Evolutionary conservation across 1,284 basidiomycete species (phyloP), one percentile per base, ranked within the genome.

Genomic region (Ustilago shanxiensis): DNA sequence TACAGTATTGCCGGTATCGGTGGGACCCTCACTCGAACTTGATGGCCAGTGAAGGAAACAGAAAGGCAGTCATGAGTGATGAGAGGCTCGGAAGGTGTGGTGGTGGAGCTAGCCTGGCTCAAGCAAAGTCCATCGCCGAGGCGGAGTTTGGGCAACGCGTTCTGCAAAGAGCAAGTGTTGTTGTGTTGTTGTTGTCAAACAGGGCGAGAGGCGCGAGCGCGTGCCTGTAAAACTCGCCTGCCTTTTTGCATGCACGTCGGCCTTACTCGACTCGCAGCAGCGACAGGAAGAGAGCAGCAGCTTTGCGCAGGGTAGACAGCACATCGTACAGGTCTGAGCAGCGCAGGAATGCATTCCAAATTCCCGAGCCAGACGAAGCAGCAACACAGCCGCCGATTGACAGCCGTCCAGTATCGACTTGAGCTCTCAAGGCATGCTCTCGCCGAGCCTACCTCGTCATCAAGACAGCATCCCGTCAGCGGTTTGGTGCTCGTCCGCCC

Each of bases 111-210:
- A n/a, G n/a, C n/a, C 41, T 64, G 56, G 70, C 52, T 72, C 64
- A 63, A 64, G 51, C 47, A 67, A 28, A 59, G 39, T 72, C 70
- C 66, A 73, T 73, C 66, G 22, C 71, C 71, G 71, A 73, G 71
- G 22, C 71, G 66, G 66, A 73, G 66, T 62, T 66, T 41, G 41
- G 24, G 24, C 44, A 50, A 64, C 51, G 16, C 18, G 45, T 39
- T 37, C 35, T 37, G 9, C 35, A 10, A 14, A 37, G 37, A 5
- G 31, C 31, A 11, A 33, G 31, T 33, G 59, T 8, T 53, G 51
- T 26, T 56, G 62, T 56, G 61, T 55, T 56, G 50, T 31, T 61
- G 55, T 63, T 50, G 50, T 22, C 35, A 51, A 55, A 51, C n/a
- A 33, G 24, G 52, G 44, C 16, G 9, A 39, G 57, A 6, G 24